Percentiles rank a stretch among this genome's conserved stretches.
Conservation (phyloP, 495 filamentous ascomycete species). For the Penicillium fimorum region DNA sequence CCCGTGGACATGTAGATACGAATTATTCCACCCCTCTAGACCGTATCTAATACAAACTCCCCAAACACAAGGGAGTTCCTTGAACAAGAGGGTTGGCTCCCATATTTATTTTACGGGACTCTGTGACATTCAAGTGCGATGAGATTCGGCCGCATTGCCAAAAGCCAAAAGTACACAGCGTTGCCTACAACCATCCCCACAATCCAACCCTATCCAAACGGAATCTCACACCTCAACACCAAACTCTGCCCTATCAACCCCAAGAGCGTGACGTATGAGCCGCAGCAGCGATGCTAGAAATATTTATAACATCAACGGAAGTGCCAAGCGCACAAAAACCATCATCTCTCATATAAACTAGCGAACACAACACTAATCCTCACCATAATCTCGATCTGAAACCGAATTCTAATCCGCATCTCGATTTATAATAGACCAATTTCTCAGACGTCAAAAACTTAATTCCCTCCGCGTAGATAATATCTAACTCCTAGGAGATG, state of each 20-base stretch:
- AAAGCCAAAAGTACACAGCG: too few relatives aligned
- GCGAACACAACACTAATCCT: neutral
- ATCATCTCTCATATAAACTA: conserved; percentile 31
- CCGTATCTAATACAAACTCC: too few relatives aligned
- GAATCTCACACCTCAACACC: too few relatives aligned
- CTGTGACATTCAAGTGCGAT: neutral
- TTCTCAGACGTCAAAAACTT: conserved; percentile 35
- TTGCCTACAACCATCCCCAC: too few relatives aligned
- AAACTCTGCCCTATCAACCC: too few relatives aligned
- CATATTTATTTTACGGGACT: neutral
- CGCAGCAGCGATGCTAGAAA: too few relatives aligned
- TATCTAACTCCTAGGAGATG: conserved; percentile 27
- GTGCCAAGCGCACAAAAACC: conserved; percentile 24
- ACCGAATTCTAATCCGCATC: conserved; percentile 13
- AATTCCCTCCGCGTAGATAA: conserved; percentile 37
- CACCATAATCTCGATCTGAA: too few relatives aligned
- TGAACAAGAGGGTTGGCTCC: too few relatives aligned
- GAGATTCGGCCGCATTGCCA: neutral
- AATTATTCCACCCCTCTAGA: neutral
- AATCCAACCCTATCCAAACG: too few relatives aligned
- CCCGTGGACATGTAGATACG: neutral
- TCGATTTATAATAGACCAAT: conserved; percentile 31
- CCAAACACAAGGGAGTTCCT: too few relatives aligned
- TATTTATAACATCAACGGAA: conserved; percentile 23
- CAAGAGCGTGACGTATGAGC: too few relatives aligned